Base-by-base conservation (phyloP, 1,139 yeast genomes). In the Saccharomyces hybrid region DNA sequence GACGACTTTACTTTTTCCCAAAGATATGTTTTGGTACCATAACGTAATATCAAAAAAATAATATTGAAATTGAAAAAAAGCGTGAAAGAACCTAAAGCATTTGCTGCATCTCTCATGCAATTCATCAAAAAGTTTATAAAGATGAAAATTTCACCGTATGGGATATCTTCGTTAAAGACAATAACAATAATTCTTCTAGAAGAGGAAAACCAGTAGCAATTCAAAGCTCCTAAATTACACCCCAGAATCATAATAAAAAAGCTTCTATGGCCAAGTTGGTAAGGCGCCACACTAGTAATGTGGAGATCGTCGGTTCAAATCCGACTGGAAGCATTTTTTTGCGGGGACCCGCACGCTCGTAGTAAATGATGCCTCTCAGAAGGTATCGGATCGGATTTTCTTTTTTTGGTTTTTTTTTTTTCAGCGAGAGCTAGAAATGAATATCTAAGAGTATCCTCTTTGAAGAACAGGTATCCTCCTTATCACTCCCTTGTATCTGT, bases 211-310 rank as follows among this genome's bases (percentile, higher is more conserved):
- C 32, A 29, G 32, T 29, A 29, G n/a, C 5, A 11, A 11, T 29
- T 29, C 6, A 29, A 29, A 29, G 4, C n/a, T 11, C 5, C 1
- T 11, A 11, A 29, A 29, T 29, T 29, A 11, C n/a, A 29, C 34
- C 6, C n/a, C 14, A 11, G 2, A 29, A 29, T 11, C 12, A 16
- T 8, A 16, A 38, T n/a, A 16, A 38, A 14, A 5, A 12, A 49
- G 61, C 63, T 60, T 59, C 63, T 60, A 60, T 60, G 62, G 63
- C 63, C 63, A 60, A 60, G 61, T 60, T 60, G 63, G 63, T 59
- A 59, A 58, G 62, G 62, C 62, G 60, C 62, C 62, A 59, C 62
- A 59, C 60, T 59, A 59, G 60, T 59, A 59, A 58, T 59, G 62
- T 58, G 62, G 62, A 59, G 62, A 59, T 59, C 62, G 57, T 59